phyloP scores from a whole-genome alignment of 1,139 yeast genomes.

The Taphrina communis region DNA sequence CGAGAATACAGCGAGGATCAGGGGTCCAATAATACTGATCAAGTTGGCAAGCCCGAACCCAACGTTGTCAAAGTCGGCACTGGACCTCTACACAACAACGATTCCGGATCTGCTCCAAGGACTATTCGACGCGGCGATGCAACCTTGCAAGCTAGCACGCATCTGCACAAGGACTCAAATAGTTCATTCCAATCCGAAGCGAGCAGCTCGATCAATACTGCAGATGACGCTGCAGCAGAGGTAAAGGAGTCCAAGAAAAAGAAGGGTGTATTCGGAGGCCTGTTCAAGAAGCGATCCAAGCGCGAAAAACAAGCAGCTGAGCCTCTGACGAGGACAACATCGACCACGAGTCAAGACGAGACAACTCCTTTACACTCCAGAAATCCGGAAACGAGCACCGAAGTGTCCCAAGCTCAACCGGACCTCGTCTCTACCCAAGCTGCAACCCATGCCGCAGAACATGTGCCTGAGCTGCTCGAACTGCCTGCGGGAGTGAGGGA shows the following conservation, averaged over 20 bases:
- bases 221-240: constrained; percentile 10
- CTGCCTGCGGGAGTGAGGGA: constrained; percentile 32
- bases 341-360: background rate
- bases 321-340: background rate
- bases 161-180: constrained; percentile 4
- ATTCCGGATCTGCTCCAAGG: background rate
- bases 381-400: background rate
- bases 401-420: background rate
- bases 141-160: background rate
- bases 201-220: background rate
- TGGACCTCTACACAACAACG: background rate
- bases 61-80: background rate
- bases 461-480: background rate
- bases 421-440: background rate
- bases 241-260: constrained; percentile 29
- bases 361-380: background rate
- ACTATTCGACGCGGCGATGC: background rate
- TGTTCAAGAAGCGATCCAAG: constrained; percentile 34
- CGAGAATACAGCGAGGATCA: background rate
- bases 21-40: background rate
- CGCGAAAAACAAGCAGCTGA: constrained; percentile 7
- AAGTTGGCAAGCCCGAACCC: background rate
- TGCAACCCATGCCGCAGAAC: background rate
- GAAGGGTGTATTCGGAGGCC: constrained; percentile 37
- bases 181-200: constrained; percentile 11